Evolutionary conservation across 768 basidiomycete species (phyloP).

Genomic region (Lyophyllum semitale): DNA sequence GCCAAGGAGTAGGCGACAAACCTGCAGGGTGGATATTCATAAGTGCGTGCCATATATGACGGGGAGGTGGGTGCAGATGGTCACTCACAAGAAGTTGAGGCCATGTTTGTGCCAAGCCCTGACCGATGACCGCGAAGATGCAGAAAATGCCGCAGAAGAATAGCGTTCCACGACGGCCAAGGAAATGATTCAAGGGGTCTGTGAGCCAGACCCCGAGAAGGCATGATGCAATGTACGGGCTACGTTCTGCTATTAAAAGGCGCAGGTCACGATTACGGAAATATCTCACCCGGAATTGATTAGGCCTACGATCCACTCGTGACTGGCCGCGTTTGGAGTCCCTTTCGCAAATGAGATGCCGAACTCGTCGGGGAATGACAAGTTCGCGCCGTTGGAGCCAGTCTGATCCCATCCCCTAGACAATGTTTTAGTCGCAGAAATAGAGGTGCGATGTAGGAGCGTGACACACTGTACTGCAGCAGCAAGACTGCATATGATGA

Average conservation of each 20-base stretch:
- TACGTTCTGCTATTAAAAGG: constrained; percentile 16
- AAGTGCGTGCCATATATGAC: background rate
- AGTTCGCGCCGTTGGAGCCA: constrained; percentile 64
- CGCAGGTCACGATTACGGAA: background rate
- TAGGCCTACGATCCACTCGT: constrained; percentile 75
- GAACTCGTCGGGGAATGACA: constrained; percentile 57
- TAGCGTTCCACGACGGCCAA: constrained; percentile 64
- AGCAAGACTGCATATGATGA: constrained; percentile 63
- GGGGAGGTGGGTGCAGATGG: background rate
- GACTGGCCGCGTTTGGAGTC: constrained; percentile 36
- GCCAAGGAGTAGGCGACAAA: constrained; percentile 58
- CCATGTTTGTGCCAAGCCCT: constrained; percentile 55
- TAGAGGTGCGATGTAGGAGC: background rate
- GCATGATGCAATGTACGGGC: constrained; percentile 49
- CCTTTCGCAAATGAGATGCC: constrained; percentile 35
- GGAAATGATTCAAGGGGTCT: constrained; percentile 58
- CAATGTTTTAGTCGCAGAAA: background rate
- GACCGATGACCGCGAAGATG: constrained; percentile 50
- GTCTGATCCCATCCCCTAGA: constrained; percentile 64
- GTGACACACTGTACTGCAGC: constrained; percentile 72
- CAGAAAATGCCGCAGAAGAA: constrained; percentile 63
- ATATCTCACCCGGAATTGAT: constrained; percentile 63
- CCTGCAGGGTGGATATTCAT: constrained; percentile 19
- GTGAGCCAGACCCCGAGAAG: constrained; percentile 50
- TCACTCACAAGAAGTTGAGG: constrained; percentile 45